Percentiles rank a stretch among this genome's conserved stretches.
Evolutionary conservation across 352 stramenopile species (phyloP).

Genomic region (Stramenopiles sp.): DNA sequence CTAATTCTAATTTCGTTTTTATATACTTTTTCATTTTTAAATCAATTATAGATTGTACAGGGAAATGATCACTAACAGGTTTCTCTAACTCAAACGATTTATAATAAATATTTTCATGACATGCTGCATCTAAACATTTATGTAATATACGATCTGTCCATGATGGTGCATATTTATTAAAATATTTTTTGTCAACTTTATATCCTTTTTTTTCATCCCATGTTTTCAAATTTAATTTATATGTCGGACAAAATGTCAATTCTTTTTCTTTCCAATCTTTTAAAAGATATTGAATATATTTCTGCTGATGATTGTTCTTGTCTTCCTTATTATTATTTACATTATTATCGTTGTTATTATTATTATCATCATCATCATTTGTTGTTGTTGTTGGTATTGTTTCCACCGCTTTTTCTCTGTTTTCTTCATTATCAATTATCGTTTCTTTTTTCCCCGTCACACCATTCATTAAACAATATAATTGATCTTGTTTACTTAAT

Average conservation of each 20-base stretch:
- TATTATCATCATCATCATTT: too few relatives aligned
- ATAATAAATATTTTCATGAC: not conserved
- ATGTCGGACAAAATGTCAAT: not conserved
- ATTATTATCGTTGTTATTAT: too few relatives aligned
- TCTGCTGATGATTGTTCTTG: too few relatives aligned
- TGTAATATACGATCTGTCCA: not conserved
- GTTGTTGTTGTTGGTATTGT: too few relatives aligned
- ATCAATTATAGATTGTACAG: not conserved
- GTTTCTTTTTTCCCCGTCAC: too few relatives aligned
- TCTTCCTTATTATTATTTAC: too few relatives aligned
- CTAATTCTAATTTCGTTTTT: not conserved
- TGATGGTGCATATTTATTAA: not conserved
- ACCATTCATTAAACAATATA: not conserved
- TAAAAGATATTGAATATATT: not conserved
- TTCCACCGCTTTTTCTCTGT: too few relatives aligned
- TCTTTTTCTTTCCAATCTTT: not conserved
- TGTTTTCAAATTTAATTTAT: not conserved
- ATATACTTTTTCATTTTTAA: not conserved
- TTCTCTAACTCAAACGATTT: not conserved
- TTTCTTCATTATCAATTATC: too few relatives aligned
- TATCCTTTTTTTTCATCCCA: not conserved
- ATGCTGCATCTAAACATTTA: not conserved
- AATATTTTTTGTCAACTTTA: not conserved
- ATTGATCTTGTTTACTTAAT: not conserved
- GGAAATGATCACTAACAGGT: not conserved